These are phyloP conservation scores for Sphagnum magellanicum DNA, from an alignment of 228 moss, liverwort and hornwort genomes.

Conservation along the genomic window DNA sequence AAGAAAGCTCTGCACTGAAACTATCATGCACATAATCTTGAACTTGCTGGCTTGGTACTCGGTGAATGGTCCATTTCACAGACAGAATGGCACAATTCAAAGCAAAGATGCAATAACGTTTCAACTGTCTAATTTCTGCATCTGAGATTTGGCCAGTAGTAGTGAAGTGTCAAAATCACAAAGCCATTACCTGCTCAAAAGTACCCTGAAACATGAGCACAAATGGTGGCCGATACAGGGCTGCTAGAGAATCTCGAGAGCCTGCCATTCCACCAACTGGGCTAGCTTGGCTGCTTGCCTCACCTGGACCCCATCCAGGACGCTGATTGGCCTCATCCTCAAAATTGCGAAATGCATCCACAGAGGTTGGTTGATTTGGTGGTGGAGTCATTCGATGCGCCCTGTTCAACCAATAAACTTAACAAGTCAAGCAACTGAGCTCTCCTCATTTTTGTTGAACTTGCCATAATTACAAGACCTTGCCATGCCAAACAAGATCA, in stretches of 20 bases:
- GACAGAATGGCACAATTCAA: no score
- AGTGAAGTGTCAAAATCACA: no score
- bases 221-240: constrained; percentile 90
- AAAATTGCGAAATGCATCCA: constrained; percentile 97
- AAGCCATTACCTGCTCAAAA: constrained; percentile 67
- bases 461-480: no score
- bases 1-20: no score
- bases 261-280: constrained; percentile 42
- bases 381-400: constrained; percentile 60
- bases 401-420: constrained; percentile 19
- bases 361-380: constrained; percentile 66
- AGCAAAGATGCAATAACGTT: no score
- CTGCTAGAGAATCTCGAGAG: constrained; percentile 84
- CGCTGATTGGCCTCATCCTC: constrained; percentile 93
- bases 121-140: no score
- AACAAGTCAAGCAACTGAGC: not conserved
- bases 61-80: no score
- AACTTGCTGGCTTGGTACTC: no score
- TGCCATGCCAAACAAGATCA: no score
- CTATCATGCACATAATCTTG: no score
- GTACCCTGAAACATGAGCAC: constrained; percentile 96
- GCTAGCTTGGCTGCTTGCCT: constrained; percentile 42
- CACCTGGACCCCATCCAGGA: constrained; percentile 63
- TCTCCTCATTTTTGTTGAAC: not conserved
- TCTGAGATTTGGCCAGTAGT: no score